phyloP scores from a whole-genome alignment of 768 basidiomycete species.

The Hortiboletus flavorubellus region DNA sequence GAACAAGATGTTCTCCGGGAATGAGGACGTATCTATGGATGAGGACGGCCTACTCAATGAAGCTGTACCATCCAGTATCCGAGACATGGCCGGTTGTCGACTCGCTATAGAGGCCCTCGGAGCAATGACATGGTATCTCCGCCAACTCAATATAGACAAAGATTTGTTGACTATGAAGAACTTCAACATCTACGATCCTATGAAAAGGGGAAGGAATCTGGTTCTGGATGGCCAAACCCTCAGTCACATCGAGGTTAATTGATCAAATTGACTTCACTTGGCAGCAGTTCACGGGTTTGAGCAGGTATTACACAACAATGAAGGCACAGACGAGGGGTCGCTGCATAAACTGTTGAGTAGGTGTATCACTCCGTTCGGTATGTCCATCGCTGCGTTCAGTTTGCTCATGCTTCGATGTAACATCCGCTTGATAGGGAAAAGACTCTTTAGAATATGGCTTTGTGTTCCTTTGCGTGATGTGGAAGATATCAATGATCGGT shows the following conservation, averaged over 20 bases:
- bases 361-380: slow-evolving; percentile 91
- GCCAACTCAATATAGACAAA: slow-evolving; percentile 92
- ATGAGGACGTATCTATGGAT: slow-evolving; percentile 44
- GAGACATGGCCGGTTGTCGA: slow-evolving; percentile 61
- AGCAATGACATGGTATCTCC: slow-evolving; percentile 91
- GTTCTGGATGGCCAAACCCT: slow-evolving; percentile 93
- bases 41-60: slow-evolving; percentile 37
- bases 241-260: slow-evolving; percentile 83
- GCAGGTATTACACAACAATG: slow-evolving; percentile 85
- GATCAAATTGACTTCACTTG: not conserved
- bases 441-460: slow-evolving; percentile 95
- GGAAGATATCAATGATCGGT: slow-evolving; percentile 87
- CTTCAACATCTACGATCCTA: slow-evolving; percentile 96
- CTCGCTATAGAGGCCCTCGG: slow-evolving; percentile 84
- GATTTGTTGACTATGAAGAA: slow-evolving; percentile 95
- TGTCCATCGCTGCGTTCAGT: slow-evolving; percentile 9
- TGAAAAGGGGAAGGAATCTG: slow-evolving; percentile 82
- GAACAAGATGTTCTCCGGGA: slow-evolving; percentile 56
- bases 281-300: slow-evolving; percentile 5
- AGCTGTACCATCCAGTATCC: slow-evolving; percentile 67
- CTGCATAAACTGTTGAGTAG: slow-evolving; percentile 76
- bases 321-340: slow-evolving; percentile 91
- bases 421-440: slow-evolving; percentile 62
- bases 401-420: slow-evolving; percentile 4
- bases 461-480: slow-evolving; percentile 86